A percentile compares a stretch with the other conserved stretches of the same genome.
phyloP scores from a whole-genome alignment of 768 basidiomycete species.

The Chalciporus piperatus region DNA sequence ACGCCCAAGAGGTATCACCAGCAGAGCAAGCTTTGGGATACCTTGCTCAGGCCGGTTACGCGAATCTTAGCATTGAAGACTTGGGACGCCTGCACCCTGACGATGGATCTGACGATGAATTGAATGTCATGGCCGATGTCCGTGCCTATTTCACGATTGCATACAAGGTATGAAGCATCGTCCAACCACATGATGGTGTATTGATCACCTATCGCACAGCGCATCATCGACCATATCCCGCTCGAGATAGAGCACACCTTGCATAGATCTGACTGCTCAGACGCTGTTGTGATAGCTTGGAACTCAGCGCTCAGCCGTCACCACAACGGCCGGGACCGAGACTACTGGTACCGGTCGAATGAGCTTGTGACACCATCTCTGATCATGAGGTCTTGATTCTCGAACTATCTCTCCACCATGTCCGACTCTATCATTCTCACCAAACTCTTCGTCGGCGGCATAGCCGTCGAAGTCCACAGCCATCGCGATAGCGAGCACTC shows the following conservation, averaged over 20 bases:
- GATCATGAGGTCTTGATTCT: too few species aligned
- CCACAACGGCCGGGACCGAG: too few species aligned
- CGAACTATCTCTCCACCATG: conserved; percentile 12
- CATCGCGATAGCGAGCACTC: conserved; percentile 16
- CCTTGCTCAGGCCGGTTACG: conserved; percentile 33
- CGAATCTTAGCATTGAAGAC: conserved; percentile 17
- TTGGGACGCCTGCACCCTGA: conserved; percentile 25
- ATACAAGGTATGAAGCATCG: conserved; percentile 40
- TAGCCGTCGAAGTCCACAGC: conserved; percentile 23
- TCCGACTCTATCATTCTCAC: conserved; percentile 11
- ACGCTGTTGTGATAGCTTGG: too few species aligned
- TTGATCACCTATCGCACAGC: too few species aligned
- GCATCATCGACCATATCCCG: too few species aligned
- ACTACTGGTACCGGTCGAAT: background rate
- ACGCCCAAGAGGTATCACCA: too few species aligned
- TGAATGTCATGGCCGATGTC: conserved; percentile 52
- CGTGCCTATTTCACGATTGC: conserved; percentile 56
- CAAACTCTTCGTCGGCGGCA: conserved; percentile 24
- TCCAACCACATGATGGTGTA: too few species aligned
- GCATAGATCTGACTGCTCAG: too few species aligned
- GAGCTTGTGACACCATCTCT: background rate
- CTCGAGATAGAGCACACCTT: too few species aligned
- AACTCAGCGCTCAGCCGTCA: too few species aligned
- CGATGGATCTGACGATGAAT: conserved; percentile 39
- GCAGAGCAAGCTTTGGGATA: conserved; percentile 16